Evolutionary conservation across 441 rosid genomes (phyloP).

Genomic region (Sinapis alba): DNA sequence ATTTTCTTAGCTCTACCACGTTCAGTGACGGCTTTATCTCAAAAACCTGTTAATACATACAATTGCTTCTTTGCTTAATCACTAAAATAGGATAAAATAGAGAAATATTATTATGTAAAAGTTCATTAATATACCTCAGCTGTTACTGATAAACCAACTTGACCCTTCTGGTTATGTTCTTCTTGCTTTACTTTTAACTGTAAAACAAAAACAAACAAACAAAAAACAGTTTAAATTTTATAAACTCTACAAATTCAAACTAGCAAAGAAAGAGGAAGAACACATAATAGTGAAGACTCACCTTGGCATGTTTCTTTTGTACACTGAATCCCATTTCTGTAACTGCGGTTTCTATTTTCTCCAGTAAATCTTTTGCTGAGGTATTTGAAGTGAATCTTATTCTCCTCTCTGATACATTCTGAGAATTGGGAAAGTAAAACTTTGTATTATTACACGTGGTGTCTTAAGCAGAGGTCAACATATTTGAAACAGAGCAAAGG

Average conservation of each 20-base stretch:
- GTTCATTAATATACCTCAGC: constrained; percentile 70
- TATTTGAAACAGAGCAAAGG: constrained; percentile 7
- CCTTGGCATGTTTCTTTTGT: constrained; percentile 82
- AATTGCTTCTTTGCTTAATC: constrained; percentile 4
- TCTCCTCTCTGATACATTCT: constrained; percentile 94
- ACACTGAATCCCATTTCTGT: constrained; percentile 90
- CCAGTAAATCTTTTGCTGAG: constrained; percentile 70
- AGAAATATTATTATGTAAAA: neutral
- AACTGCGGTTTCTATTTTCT: constrained; percentile 70
- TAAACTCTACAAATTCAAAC: constrained; percentile 33
- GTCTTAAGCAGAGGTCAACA: constrained; percentile 10
- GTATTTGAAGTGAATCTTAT: constrained; percentile 89
- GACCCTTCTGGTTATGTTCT: constrained; percentile 48
- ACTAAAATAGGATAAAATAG: neutral
- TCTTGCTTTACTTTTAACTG: constrained; percentile 83
- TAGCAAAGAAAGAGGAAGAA: constrained; percentile 16
- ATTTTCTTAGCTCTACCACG: constrained; percentile 91
- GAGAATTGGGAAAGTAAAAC: neutral
- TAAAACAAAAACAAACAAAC: neutral
- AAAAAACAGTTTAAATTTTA: neutral
- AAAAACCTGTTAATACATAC: constrained; percentile 29
- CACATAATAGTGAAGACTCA: constrained; percentile 35
- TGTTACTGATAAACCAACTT: constrained; percentile 72
- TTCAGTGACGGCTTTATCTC: constrained; percentile 82
- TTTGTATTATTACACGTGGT: neutral